Evolutionary conservation across 2,329 filamentous ascomycete genomes (phyloP), one percentile per base, ranked within the genome.

Genomic region (Pseudogymnoascus sp.): DNA sequence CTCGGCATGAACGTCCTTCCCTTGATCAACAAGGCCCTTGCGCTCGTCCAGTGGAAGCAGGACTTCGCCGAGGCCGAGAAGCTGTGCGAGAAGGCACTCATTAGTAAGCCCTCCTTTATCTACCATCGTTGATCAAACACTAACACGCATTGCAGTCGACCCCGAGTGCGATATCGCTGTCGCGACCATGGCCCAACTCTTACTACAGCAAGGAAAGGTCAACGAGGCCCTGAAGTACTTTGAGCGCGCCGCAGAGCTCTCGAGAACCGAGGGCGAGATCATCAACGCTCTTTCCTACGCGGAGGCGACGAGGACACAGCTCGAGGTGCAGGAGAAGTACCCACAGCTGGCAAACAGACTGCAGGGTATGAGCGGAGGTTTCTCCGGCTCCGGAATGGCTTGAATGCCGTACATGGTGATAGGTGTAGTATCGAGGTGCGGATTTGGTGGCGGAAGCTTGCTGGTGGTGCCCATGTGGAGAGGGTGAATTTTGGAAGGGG

Each of bases 101-200:
- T 97, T 72, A 96, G 92, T 96, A 84, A 81, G 90, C 83, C 12
- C 25, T 31, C n/a, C 9, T 46, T 49, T 53, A 16, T 56, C 56
- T 63, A 53, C 1, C 36, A 7, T 62, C 42, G 37, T 11, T 12
- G 4, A 8, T 34, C 53, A 36, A 31, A 66, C 64, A 59, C 67
- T 65, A 6, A 59, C 25, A 62, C 31, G 16, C 21, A 38, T 49
- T 63, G 18, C 70, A 96, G 93, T 99, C 75, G 95, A 99, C 72
- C 95, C 95, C 25, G 95, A 99, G 76, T 99, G 95, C 75, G 95
- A 99, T 72, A 99, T 99, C 73, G 95, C 95, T 43, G 95, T 99
- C 43, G 95, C 95, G 62, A 99, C 95, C 62, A 97, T 99, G 91
- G 95, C 95, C 9, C 95, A 99, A 78, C 86, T 99, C 43, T 87